These are phyloP conservation scores for Centrapalus pauciflorus DNA, from an alignment of 129 eudicot species.

Conservation along the genomic window DNA sequence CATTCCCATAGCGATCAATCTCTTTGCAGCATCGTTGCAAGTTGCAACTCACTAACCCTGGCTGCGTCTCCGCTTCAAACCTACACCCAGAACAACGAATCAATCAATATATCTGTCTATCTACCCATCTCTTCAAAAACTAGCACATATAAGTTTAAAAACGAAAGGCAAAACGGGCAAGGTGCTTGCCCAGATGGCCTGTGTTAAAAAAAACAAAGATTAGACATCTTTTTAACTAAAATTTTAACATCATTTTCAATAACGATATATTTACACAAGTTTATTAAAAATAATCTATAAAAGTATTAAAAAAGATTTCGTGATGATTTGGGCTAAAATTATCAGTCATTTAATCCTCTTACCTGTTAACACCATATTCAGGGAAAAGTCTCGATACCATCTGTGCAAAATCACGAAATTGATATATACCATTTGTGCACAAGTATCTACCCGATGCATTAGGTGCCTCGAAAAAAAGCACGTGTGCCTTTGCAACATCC, in stretches of 20 bases:
- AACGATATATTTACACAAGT: too few species aligned
- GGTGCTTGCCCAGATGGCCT: too few species aligned
- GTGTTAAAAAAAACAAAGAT: too few species aligned
- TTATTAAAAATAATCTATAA: too few species aligned
- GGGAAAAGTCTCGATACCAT: slow-evolving; percentile 57
- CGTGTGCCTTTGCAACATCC: slow-evolving; percentile 78
- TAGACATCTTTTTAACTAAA: too few species aligned
- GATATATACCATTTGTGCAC: slow-evolving; percentile 69
- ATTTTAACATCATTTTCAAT: too few species aligned
- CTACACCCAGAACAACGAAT: slow-evolving; percentile 25
- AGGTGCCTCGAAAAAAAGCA: slow-evolving; percentile 51
- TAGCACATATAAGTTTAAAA: background rate
- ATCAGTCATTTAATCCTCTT: background rate
- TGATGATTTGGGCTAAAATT: background rate
- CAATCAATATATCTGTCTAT: background rate
- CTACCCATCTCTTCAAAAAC: too few species aligned
- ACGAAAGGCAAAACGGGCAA: too few species aligned
- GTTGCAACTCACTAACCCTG: slow-evolving; percentile 55
- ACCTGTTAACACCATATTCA: slow-evolving; percentile 72
- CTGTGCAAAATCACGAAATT: slow-evolving; percentile 65
- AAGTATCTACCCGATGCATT: slow-evolving; percentile 71
- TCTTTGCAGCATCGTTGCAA: slow-evolving; percentile 72
- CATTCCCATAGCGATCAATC: slow-evolving; percentile 59
- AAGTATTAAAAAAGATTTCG: too few species aligned
- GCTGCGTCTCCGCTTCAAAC: slow-evolving; percentile 68